Evolutionary conservation across 306 rosid genomes (phyloP), one percentile per base, ranked within the genome.

Genomic region (Cercis canadensis): DNA sequence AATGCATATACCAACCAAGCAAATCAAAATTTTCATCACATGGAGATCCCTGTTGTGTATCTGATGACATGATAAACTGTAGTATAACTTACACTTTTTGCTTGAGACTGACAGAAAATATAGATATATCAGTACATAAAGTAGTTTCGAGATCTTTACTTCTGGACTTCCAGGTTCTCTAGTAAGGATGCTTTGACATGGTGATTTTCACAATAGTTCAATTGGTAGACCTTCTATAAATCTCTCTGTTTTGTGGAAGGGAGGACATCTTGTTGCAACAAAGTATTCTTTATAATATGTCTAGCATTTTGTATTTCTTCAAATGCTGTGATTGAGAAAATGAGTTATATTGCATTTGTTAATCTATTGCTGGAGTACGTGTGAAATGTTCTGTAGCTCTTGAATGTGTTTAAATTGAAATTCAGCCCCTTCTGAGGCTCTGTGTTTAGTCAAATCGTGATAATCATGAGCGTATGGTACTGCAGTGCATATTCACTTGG

Each of bases 281-380:
- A 16, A 53, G 37, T 17, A 10, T 68, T 8, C n/a, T 41, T 55
- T 18, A 12, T 17, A 36, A 21, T 68, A 14, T 54, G 55, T 69
- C 34, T 67, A 9, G 21, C 11, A 67, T 67, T 32, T 70, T 45
- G 8, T 16, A 45, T 70, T 47, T 34, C 43, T 49, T 66, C 55
- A 21, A 65, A 13, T 40, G 8, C 4, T 32, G 40, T 17, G n/a
- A 10, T 67, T 50, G 24, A 24, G 55, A 40, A 46, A 11, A 17
- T 41, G 49, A 19, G 45, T 44, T 29, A 37, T 11, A 16, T 15
- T 67, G 8, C 57, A 50, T 47, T 8, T 24, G 16, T 46, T 37
- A 4, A 10, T 68, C 3, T 39, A 11, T 39, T 43, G 31, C 5
- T 24, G 29, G 29, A 24, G 29, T 24, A 24, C 29, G 29, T 24